Evolutionary conservation across 768 basidiomycete species (phyloP).

Genomic region (Hypholoma sublateritium): DNA sequence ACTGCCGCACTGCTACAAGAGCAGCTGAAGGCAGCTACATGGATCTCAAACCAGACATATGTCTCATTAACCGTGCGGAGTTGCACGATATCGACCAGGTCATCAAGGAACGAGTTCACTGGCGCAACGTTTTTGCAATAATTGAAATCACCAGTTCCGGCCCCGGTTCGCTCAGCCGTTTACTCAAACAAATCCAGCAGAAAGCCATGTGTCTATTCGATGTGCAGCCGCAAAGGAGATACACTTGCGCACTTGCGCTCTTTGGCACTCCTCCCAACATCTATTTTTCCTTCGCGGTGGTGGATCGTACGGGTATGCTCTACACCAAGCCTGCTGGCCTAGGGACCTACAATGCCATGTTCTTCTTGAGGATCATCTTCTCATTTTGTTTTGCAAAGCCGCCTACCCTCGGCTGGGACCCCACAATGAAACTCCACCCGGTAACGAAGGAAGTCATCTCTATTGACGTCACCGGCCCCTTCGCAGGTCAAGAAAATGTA

Average conservation of each 20-base stretch:
- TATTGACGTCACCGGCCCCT: constrained; percentile 1
- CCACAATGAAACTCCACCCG: background rate
- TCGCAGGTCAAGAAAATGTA: background rate
- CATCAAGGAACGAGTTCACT: too few relatives aligned
- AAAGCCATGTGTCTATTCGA: constrained; percentile 5
- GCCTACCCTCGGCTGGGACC: background rate
- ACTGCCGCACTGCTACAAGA: too few relatives aligned
- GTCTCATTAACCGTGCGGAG: background rate
- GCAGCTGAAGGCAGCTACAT: too few relatives aligned
- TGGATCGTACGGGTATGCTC: too few relatives aligned
- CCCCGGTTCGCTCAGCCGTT: background rate
- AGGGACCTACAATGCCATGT: background rate
- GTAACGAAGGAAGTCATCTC: background rate
- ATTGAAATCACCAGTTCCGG: background rate
- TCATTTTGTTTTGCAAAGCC: background rate
- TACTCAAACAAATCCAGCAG: background rate
- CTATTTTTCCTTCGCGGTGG: background rate
- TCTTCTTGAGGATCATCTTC: background rate
- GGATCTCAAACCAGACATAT: too few relatives aligned
- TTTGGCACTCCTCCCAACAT: background rate
- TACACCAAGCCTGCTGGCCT: too few relatives aligned
- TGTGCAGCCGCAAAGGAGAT: constrained; percentile 1
- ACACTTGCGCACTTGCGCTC: background rate
- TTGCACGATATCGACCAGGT: background rate
- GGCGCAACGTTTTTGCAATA: constrained; percentile 2